A percentile compares a stretch with the other conserved stretches of the same genome.
Evolutionary conservation across 140 eudicot genomes (phyloP).

Genomic region (Ambrosia hybrid): DNA sequence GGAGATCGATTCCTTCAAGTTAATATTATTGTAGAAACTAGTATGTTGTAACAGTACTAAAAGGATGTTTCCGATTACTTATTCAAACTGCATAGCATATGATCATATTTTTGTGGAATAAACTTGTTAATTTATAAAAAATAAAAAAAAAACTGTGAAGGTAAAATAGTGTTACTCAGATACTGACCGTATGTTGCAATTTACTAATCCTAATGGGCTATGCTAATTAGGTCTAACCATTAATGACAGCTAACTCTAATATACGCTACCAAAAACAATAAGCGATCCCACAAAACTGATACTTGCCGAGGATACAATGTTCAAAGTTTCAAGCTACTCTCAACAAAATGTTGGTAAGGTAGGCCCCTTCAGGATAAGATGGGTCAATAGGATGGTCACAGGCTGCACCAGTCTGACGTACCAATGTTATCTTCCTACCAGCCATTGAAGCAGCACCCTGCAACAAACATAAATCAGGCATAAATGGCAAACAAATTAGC

Average conservation of each 20-base stretch:
- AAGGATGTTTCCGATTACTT: neutral
- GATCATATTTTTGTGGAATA: too few relatives aligned
- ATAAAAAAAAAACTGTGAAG: too few relatives aligned
- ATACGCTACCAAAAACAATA: neutral
- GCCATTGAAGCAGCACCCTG: conserved; percentile 89
- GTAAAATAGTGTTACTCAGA: too few relatives aligned
- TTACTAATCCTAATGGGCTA: too few relatives aligned
- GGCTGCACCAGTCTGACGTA: conserved; percentile 88
- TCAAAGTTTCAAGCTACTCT: conserved; percentile 43
- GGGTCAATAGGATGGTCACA: conserved; percentile 96
- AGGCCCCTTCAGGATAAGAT: conserved; percentile 88
- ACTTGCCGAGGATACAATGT: neutral
- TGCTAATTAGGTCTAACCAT: too few relatives aligned
- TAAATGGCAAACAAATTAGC: neutral
- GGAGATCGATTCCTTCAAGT: conserved; percentile 14
- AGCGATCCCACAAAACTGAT: neutral
- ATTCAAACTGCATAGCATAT: neutral
- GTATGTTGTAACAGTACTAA: conserved; percentile 9
- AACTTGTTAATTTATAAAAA: too few relatives aligned
- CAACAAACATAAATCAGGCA: conserved; percentile 13
- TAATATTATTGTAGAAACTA: conserved; percentile 11
- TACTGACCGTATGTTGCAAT: too few relatives aligned
- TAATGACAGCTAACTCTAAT: too few relatives aligned
- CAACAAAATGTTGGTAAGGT: conserved; percentile 76
- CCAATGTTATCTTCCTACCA: conserved; percentile 68